Percentiles rank a stretch among this genome's conserved stretches.
Conservation (phyloP, 1,139 yeast species). For the Kodamaea sp. region DNA sequence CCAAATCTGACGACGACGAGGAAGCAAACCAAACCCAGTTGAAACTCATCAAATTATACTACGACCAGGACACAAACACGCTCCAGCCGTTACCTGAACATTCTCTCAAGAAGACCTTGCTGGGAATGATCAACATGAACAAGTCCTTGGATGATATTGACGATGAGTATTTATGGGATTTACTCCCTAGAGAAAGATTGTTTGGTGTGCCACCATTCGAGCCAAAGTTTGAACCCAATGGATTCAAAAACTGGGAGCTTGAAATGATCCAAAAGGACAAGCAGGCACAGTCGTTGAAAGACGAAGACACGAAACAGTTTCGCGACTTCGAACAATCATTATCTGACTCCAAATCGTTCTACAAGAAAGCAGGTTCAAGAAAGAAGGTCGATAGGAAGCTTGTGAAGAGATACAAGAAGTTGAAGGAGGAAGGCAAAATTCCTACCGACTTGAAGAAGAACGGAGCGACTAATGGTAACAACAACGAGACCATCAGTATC, state of each 20-base stretch:
- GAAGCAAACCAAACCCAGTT: slow-evolving; percentile 27
- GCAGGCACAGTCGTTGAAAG: slow-evolving; percentile 19
- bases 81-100: slow-evolving; percentile 37
- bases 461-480: slow-evolving; percentile 1
- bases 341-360: slow-evolving; percentile 24
- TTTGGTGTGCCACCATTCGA: slow-evolving; percentile 44
- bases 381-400: slow-evolving; percentile 34
- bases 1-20: slow-evolving; percentile 27
- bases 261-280: slow-evolving; percentile 22
- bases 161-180: slow-evolving; percentile 45
- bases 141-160: slow-evolving; percentile 37
- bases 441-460: slow-evolving; percentile 7
- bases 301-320: slow-evolving; percentile 22
- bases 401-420: slow-evolving; percentile 29
- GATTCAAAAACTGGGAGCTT: slow-evolving; percentile 43
- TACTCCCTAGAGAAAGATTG: slow-evolving; percentile 36
- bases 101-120: slow-evolving; percentile 39
- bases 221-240: slow-evolving; percentile 19
- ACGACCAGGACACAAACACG: slow-evolving; percentile 30
- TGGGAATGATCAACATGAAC: slow-evolving; percentile 44
- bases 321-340: slow-evolving; percentile 23
- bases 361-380: slow-evolving; percentile 28
- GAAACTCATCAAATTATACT: slow-evolving; percentile 30
- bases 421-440: slow-evolving; percentile 26
- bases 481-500: slow-evolving; percentile 6